Percentiles rank a stretch among this genome's conserved stretches.
Evolutionary conservation across 75 land plant genomes (phyloP).

Genomic region (Selaginella moellendorffii): DNA sequence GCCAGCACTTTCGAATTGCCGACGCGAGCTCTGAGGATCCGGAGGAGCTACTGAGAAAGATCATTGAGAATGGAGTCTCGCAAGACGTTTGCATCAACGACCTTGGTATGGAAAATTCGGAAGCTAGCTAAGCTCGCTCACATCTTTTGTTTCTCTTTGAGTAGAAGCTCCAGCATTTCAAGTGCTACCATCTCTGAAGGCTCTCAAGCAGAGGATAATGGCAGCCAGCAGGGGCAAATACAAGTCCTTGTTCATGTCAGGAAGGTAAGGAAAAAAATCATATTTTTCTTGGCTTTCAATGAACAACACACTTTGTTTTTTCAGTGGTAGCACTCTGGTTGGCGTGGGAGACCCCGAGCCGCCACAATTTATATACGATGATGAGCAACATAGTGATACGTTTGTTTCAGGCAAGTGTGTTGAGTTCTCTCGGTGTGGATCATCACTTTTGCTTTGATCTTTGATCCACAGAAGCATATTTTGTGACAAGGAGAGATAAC

Average conservation of each 20-base stretch:
- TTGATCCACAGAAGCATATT: slow-evolving; percentile 61
- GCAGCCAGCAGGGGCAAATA: slow-evolving; percentile 72
- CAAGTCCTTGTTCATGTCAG: slow-evolving; percentile 97
- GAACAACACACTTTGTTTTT: slow-evolving; percentile 4
- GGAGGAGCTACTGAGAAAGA: slow-evolving; percentile 44
- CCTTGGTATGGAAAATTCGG: slow-evolving; percentile 40
- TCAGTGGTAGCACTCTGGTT: slow-evolving; percentile 97
- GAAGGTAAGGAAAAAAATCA: slow-evolving; percentile 38
- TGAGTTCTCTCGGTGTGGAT: neutral
- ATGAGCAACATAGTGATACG: slow-evolving; percentile 52
- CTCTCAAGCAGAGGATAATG: slow-evolving; percentile 55
- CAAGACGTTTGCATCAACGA: slow-evolving; percentile 90
- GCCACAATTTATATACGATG: slow-evolving; percentile 79
- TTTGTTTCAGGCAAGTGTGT: slow-evolving; percentile 54
- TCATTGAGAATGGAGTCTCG: slow-evolving; percentile 54
- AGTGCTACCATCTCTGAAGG: slow-evolving; percentile 74
- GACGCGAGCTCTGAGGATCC: slow-evolving; percentile 69
- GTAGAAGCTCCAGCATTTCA: slow-evolving; percentile 93
- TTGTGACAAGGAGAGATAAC: slow-evolving; percentile 56
- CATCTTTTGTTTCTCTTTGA: neutral
- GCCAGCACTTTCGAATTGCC: slow-evolving; percentile 58
- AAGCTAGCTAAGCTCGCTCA: neutral
- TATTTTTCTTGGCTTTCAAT: neutral
- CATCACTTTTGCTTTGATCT: neutral
- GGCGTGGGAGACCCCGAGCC: slow-evolving; percentile 88